These are phyloP conservation scores for Diaporthe helianthi DNA, from an alignment of 2,329 filamentous ascomycete genomes.

Conservation along the genomic window DNA sequence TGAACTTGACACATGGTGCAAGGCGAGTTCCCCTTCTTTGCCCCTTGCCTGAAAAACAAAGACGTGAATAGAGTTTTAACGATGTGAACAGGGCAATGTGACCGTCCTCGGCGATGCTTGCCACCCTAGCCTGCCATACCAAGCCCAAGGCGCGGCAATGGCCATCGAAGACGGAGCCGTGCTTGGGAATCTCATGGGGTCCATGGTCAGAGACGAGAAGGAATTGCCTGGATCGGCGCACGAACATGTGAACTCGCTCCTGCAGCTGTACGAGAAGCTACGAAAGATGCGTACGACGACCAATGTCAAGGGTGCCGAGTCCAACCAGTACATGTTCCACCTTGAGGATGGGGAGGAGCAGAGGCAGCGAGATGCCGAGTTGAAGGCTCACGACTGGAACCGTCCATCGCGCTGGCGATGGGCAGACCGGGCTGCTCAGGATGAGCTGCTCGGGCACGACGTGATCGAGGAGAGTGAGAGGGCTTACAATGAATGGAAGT, in stretches of 20 bases:
- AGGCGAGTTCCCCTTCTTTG: neutral
- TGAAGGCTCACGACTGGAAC: neutral
- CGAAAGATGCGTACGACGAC: slow-evolving; percentile 4
- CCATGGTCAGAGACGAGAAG: neutral
- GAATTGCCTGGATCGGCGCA: neutral
- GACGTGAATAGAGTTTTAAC: neutral
- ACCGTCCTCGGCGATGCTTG: slow-evolving; percentile 56
- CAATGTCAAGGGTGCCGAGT: slow-evolving; percentile 3
- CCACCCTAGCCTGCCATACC: slow-evolving; percentile 46
- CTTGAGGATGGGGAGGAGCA: slow-evolving; percentile 20
- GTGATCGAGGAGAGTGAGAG: neutral
- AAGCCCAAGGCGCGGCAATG: slow-evolving; percentile 38
- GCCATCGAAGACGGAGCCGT: slow-evolving; percentile 40
- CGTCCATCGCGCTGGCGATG: neutral
- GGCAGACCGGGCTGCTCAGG: neutral
- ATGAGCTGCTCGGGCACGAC: slow-evolving; percentile 7
- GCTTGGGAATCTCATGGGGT: slow-evolving; percentile 30
- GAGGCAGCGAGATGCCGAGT: neutral
- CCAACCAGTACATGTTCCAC: slow-evolving; percentile 1
- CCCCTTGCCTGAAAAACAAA: neutral
- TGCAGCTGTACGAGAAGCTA: slow-evolving; percentile 3
- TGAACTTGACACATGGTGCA: slow-evolving; percentile 21
- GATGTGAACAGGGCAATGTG: slow-evolving; percentile 42
- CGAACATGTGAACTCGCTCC: neutral
- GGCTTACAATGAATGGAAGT: neutral